Evolutionary conservation across 805 yeast genomes (phyloP).

Genomic region (Suhomyces canberraensis): DNA sequence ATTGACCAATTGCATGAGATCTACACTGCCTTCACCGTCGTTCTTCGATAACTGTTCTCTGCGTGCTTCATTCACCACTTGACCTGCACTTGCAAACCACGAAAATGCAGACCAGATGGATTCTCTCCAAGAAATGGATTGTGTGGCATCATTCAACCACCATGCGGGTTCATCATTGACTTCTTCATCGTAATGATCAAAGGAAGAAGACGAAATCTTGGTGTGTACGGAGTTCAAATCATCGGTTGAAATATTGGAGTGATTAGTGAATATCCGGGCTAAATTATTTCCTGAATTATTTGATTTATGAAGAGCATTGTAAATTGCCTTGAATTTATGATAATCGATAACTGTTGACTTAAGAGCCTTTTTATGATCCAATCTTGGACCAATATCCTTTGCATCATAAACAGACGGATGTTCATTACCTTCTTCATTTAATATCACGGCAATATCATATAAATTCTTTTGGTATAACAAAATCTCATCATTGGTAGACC

Average conservation of each 20-base stretch:
- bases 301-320: conserved; percentile 14
- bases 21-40: conserved; percentile 12
- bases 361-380: conserved; percentile 11
- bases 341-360: conserved; percentile 38
- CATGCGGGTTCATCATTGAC: conserved; percentile 31
- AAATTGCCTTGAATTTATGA: conserved; percentile 31
- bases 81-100: conserved; percentile 91
- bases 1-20: conserved; percentile 21
- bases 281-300: neutral
- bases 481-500: conserved; percentile 65
- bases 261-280: conserved; percentile 7
- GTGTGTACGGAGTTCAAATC: conserved; percentile 30
- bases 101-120: conserved; percentile 65
- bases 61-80: conserved; percentile 21
- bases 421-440: conserved; percentile 13
- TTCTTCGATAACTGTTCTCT: neutral
- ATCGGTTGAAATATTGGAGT: conserved; percentile 19
- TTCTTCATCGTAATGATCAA: conserved; percentile 2
- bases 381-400: conserved; percentile 5
- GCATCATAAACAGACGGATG: conserved; percentile 13
- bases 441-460: conserved; percentile 44
- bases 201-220: conserved; percentile 17
- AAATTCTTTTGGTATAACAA: conserved; percentile 50
- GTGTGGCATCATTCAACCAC: conserved; percentile 44
- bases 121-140: conserved; percentile 53